Evolutionary conservation across 495 filamentous ascomycete genomes (phyloP).

Genomic region (Lepraria neglecta): DNA sequence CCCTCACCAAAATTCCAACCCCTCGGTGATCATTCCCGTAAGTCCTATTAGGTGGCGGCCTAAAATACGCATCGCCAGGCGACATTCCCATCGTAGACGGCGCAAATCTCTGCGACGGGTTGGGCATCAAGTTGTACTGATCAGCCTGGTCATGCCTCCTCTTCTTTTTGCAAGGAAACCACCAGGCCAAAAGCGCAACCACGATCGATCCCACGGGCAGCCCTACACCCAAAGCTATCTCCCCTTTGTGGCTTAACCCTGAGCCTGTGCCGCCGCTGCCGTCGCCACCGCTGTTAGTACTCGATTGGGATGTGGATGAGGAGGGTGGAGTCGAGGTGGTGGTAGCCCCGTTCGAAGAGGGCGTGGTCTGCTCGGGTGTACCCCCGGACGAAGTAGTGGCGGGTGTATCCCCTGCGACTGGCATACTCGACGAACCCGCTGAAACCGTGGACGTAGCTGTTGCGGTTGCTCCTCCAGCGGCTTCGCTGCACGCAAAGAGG

Average conservation of each 20-base stretch:
- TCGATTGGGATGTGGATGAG: neutral
- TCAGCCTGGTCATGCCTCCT: neutral
- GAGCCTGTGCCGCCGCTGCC: neutral
- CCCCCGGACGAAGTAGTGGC: constrained; percentile 7
- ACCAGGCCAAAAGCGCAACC: constrained; percentile 18
- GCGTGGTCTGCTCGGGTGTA: neutral
- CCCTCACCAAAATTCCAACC: too few species aligned
- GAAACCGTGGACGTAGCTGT: constrained; percentile 16
- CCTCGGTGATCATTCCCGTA: too few species aligned
- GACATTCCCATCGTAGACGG: neutral
- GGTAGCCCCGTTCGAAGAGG: constrained; percentile 3
- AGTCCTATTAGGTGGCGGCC: too few species aligned
- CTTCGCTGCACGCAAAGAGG: constrained; percentile 12
- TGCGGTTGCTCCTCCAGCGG: constrained; percentile 1
- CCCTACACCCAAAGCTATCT: constrained; percentile 13
- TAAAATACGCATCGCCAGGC: too few species aligned
- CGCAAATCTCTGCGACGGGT: neutral
- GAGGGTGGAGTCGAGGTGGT: neutral
- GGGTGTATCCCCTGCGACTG: constrained; percentile 5
- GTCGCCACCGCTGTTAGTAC: neutral
- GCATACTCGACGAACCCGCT: constrained; percentile 9
- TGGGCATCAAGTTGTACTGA: neutral
- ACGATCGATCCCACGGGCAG: constrained; percentile 6
- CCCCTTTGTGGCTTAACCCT: neutral
- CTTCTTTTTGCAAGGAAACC: constrained; percentile 1